These are phyloP conservation scores for Rhododendron simsii DNA, from an alignment of 148 eudicot genomes.

Conservation along the genomic window DNA sequence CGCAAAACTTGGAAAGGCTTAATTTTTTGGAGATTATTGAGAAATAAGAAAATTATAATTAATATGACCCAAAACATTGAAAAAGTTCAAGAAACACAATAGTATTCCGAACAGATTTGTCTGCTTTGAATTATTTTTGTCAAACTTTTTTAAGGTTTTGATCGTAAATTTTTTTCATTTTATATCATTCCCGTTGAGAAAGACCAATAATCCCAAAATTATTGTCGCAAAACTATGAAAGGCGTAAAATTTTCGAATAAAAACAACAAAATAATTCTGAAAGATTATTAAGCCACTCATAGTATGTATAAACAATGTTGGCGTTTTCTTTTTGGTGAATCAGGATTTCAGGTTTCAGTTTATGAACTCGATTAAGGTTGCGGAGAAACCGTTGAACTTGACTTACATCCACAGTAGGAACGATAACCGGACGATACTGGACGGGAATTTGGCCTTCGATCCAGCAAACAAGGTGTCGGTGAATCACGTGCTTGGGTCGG, in stretches of 20 bases:
- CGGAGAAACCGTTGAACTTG: conserved; percentile 72
- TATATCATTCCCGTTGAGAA: neutral
- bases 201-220: neutral
- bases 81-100: neutral
- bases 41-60: neutral
- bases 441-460: conserved; percentile 68
- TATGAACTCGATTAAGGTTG: conserved; percentile 68
- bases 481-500: conserved; percentile 62
- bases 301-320: neutral
- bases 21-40: neutral
- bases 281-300: neutral
- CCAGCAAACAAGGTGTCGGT: conserved; percentile 69
- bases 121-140: neutral
- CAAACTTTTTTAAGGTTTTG: neutral
- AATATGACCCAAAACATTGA: neutral
- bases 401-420: conserved; percentile 58
- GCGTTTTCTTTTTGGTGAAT: neutral
- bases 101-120: neutral
- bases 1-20: neutral
- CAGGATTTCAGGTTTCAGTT: conserved; percentile 87
- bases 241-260: neutral
- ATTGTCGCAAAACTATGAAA: neutral
- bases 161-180: too few species aligned
- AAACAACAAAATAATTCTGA: neutral
- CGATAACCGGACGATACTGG: conserved; percentile 64